These are phyloP conservation scores for Thalassiosira hispida DNA, from an alignment of 352 stramenopile genomes.

Conservation along the genomic window DNA sequence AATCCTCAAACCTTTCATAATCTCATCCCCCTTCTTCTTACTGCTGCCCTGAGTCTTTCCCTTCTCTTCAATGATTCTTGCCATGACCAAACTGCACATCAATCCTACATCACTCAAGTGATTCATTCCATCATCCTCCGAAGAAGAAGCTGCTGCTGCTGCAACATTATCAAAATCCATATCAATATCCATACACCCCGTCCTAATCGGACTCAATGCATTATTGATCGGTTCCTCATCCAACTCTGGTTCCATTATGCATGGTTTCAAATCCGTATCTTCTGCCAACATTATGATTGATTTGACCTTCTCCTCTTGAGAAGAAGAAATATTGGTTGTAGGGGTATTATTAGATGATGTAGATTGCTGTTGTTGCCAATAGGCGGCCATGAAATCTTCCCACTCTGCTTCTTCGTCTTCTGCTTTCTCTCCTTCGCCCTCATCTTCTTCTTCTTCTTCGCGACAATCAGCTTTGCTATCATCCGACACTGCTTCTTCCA, in stretches of 20 bases:
- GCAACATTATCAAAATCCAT: constrained; percentile 14
- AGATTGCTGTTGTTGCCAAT: too few relatives aligned
- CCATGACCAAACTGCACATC: constrained; percentile 31
- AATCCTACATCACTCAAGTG: constrained; percentile 20
- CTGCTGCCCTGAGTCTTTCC: not conserved
- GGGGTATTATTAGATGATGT: too few relatives aligned
- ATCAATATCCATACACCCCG: constrained; percentile 36
- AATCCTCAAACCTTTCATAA: constrained; percentile 10
- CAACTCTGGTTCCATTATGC: constrained; percentile 37
- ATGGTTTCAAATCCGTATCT: constrained; percentile 45
- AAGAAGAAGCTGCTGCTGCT: not conserved
- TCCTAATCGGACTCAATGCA: constrained; percentile 19
- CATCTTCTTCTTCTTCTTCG: constrained; percentile 1
- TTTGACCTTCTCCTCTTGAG: not conserved
- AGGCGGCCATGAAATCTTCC: constrained; percentile 54
- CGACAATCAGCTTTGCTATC: not conserved
- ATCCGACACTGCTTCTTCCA: too few relatives aligned
- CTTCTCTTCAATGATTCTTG: constrained; percentile 16
- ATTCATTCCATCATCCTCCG: constrained; percentile 6
- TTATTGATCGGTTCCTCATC: constrained; percentile 24
- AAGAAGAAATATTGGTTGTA: not conserved
- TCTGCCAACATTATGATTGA: constrained; percentile 19
- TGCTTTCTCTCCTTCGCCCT: not conserved
- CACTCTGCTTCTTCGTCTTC: constrained; percentile 32
- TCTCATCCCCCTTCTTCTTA: not conserved